These are phyloP conservation scores for Aspergillus awamori DNA, from an alignment of 2,329 filamentous ascomycete genomes.

Conservation along the genomic window DNA sequence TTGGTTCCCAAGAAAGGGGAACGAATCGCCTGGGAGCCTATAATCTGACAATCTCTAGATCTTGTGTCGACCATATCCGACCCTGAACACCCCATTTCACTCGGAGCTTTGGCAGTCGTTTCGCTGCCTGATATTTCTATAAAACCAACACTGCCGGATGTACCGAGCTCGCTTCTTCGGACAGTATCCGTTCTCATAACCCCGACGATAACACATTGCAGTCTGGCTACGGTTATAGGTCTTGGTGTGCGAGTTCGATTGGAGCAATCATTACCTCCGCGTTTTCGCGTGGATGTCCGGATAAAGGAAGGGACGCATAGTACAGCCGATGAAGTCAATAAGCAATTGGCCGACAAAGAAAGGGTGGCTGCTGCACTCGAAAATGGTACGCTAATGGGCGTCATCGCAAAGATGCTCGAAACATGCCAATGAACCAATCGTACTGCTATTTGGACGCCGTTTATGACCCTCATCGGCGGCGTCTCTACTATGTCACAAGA, in stretches of 20 bases:
- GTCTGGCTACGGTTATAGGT: conserved; percentile 92
- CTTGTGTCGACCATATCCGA: conserved; percentile 93
- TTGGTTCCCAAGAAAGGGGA: not conserved
- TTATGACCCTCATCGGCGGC: not conserved
- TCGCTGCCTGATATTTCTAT: conserved; percentile 94
- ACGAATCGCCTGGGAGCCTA: not conserved
- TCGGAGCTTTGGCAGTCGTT: conserved; percentile 91
- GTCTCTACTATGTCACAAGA: not conserved
- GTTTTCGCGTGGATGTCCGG: conserved; percentile 87
- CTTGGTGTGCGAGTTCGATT: conserved; percentile 88
- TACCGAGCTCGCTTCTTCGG: conserved; percentile 63
- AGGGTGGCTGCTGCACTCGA: conserved; percentile 91
- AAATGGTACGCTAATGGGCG: conserved; percentile 84
- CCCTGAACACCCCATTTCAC: conserved; percentile 91
- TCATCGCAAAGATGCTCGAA: conserved; percentile 91
- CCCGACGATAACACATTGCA: conserved; percentile 96
- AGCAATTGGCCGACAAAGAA: conserved; percentile 96
- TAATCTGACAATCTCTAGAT: conserved; percentile 57
- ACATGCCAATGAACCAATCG: conserved; percentile 64
- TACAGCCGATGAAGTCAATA: conserved; percentile 93
- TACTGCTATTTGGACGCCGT: not conserved
- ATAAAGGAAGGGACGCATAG: conserved; percentile 97
- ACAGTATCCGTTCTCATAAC: conserved; percentile 86
- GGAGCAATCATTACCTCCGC: conserved; percentile 85
- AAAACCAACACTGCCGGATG: conserved; percentile 63